phyloP scores from a whole-genome alignment of 2,329 filamentous ascomycete genomes.

The Exophiala bonariae region DNA sequence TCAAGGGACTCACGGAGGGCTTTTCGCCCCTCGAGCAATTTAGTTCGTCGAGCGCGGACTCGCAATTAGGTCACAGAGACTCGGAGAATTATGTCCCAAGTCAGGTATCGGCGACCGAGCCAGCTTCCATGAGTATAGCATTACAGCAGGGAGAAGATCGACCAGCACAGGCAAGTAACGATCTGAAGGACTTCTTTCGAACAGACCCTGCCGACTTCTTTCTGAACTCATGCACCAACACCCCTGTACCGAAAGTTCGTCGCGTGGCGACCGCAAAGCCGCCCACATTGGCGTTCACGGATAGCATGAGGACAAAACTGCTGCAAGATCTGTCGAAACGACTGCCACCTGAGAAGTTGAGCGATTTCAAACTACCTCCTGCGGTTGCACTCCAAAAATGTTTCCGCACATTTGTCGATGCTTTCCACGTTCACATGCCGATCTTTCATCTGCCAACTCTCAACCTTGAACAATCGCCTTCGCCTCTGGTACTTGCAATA shows the following conservation, averaged over 20 bases:
- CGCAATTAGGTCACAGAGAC: too few relatives aligned
- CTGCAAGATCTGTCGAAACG: constrained; percentile 16
- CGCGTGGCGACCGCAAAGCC: constrained; percentile 3
- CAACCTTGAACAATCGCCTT: constrained; percentile 29
- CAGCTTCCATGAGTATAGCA: neutral
- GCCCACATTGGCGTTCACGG: constrained; percentile 14
- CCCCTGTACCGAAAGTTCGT: too few relatives aligned
- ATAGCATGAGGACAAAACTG: constrained; percentile 20
- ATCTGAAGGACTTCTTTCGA: too few relatives aligned
- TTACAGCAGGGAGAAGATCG: too few relatives aligned
- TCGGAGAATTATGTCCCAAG: too few relatives aligned
- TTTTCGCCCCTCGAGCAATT: constrained; percentile 22
- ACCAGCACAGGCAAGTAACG: too few relatives aligned
- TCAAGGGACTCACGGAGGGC: constrained; percentile 12
- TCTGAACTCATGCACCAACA: too few relatives aligned
- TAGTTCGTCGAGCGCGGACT: constrained; percentile 13
- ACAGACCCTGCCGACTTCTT: too few relatives aligned
- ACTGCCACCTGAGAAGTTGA: constrained; percentile 9
- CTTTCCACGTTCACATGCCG: constrained; percentile 36
- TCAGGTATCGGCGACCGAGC: too few relatives aligned
- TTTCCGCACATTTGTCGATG: constrained; percentile 33
- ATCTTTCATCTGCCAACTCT: constrained; percentile 36
- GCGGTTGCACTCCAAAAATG: constrained; percentile 30
- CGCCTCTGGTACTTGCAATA: constrained; percentile 35
- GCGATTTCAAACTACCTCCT: constrained; percentile 11